These are phyloP conservation scores for Xylogone sp. DNA, from an alignment of 2,329 filamentous ascomycete genomes.

Conservation along the genomic window DNA sequence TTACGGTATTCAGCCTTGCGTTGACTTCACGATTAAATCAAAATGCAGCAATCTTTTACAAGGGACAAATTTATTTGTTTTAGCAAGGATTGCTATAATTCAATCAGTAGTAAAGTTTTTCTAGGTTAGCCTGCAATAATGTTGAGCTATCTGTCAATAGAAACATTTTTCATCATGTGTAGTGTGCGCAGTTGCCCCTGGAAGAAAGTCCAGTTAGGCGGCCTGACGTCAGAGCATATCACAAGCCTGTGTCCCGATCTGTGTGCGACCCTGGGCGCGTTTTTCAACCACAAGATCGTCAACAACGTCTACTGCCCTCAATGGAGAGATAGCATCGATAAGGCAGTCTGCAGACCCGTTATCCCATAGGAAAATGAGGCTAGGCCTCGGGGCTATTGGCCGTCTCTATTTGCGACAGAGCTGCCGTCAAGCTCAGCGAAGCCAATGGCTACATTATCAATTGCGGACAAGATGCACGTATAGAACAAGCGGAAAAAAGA, in stretches of 20 bases:
- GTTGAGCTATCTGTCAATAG: too few species aligned
- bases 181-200: neutral
- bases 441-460: constrained; percentile 15
- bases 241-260: neutral
- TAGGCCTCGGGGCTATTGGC: constrained; percentile 37
- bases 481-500: constrained; percentile 5
- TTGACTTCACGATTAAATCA: neutral
- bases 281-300: neutral
- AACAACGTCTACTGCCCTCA: neutral
- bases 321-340: constrained; percentile 20
- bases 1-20: neutral
- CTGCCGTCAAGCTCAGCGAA: constrained; percentile 27
- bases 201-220: neutral
- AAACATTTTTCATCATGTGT: too few species aligned
- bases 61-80: too few species aligned
- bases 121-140: too few species aligned
- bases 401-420: constrained; percentile 38
- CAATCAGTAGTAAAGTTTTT: neutral
- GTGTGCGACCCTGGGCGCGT: neutral
- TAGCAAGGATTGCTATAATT: too few species aligned
- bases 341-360: constrained; percentile 1
- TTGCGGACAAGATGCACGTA: constrained; percentile 10
- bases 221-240: neutral
- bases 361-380: constrained; percentile 37
- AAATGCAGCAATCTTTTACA: neutral